These are phyloP conservation scores for Trichosporon coremiiforme DNA, from an alignment of 1,284 basidiomycete genomes.

Conservation along the genomic window DNA sequence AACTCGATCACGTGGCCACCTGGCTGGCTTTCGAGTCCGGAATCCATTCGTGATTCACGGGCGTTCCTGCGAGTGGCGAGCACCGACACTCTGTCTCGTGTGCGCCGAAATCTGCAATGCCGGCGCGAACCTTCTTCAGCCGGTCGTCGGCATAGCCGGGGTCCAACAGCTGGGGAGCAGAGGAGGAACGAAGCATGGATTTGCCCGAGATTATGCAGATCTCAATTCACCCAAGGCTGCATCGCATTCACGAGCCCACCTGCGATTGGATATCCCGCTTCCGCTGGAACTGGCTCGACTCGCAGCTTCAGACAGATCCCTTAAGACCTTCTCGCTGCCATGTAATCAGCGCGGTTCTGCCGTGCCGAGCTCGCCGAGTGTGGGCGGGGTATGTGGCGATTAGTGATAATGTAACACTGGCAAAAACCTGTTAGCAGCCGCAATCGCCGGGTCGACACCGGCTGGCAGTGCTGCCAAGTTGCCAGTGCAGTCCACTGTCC, in stretches of 20 bases:
- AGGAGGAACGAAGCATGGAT: neutral
- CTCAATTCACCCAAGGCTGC: neutral
- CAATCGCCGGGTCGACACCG: no score
- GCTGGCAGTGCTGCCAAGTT: no score
- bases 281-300: neutral
- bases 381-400: neutral
- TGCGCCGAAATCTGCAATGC: neutral
- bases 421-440: no score
- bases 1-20: neutral
- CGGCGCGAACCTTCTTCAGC: neutral
- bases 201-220: constrained; percentile 2
- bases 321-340: no score
- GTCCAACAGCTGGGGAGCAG: neutral
- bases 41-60: neutral
- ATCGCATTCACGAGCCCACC: neutral
- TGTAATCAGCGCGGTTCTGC: neutral
- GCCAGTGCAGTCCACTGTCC: no score
- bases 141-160: neutral
- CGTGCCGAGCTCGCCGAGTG: neutral
- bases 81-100: neutral
- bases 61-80: neutral
- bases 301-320: no score
- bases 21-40: neutral
- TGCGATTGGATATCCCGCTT: neutral
- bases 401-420: no score